A percentile compares a stretch with the other conserved stretches of the same genome.
Conservation (phyloP, 305 asterid species). For the Salvia sclarea region DNA sequence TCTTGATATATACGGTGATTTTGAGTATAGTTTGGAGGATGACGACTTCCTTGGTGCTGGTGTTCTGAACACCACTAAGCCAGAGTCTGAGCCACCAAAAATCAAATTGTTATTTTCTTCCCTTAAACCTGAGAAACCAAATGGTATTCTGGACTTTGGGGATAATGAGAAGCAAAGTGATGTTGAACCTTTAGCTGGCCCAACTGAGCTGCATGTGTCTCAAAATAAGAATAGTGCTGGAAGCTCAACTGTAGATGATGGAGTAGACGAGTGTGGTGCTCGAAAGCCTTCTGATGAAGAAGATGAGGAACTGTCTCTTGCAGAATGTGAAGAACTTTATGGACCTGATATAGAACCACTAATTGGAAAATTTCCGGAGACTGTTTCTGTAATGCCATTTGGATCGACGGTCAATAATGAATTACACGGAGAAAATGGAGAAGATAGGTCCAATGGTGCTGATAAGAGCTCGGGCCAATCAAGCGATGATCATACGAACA, state of each 20-base stretch:
- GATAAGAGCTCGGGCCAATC: conserved; percentile 39
- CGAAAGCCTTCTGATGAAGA: conserved; percentile 45
- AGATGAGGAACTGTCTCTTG: conserved; percentile 57
- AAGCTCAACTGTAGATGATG: conserved; percentile 33
- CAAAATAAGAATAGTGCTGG: conserved; percentile 34
- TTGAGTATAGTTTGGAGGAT: conserved; percentile 91
- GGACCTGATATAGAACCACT: conserved; percentile 89
- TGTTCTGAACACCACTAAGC: conserved; percentile 48
- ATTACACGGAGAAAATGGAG: conserved; percentile 35
- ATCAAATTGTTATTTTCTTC: conserved; percentile 77
- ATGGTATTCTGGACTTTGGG: conserved; percentile 35
- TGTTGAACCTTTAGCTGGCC: conserved; percentile 38
- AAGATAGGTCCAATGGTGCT: conserved; percentile 27
- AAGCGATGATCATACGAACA: conserved; percentile 31
- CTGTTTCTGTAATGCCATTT: conserved; percentile 36
- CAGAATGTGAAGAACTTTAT: conserved; percentile 89
- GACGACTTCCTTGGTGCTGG: conserved; percentile 77
- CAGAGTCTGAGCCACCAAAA: conserved; percentile 58
- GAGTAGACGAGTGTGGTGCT: conserved; percentile 31
- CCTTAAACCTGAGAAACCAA: conserved; percentile 45
- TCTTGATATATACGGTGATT: conserved; percentile 92
- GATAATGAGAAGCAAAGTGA: conserved; percentile 33
- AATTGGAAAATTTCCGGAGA: conserved; percentile 57
- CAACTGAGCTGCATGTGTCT: conserved; percentile 39
- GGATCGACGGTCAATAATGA: conserved; percentile 32